Evolutionary conservation across 495 filamentous ascomycete species (phyloP).

Genomic region (Penicillium silybi): DNA sequence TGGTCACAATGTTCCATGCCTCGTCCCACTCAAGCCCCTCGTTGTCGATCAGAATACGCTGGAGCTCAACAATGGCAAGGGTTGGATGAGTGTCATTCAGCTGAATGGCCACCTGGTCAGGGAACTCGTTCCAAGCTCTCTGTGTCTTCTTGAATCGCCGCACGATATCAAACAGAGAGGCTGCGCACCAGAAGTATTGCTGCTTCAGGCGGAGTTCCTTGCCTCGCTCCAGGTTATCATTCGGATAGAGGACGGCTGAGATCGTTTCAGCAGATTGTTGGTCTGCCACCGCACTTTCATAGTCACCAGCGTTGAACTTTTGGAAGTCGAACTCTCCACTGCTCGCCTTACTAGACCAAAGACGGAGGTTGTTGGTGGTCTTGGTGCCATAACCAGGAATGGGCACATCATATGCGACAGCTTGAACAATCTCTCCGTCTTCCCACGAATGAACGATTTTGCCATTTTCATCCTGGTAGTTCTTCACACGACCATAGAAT

Average conservation of each 20-base stretch:
- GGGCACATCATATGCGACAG: constrained; percentile 92
- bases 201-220: constrained; percentile 98
- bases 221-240: constrained; percentile 93
- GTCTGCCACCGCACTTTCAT: constrained; percentile 93
- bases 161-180: constrained; percentile 92
- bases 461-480: constrained; percentile 68
- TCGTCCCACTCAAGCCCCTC: constrained; percentile 93
- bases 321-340: constrained; percentile 99
- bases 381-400: constrained; percentile 85
- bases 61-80: constrained; percentile 90
- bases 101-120: constrained; percentile 94
- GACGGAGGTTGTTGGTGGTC: constrained; percentile 92
- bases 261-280: constrained; percentile 97
- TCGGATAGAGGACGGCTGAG: constrained; percentile 94
- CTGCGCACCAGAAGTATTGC: constrained; percentile 99
- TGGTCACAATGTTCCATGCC: constrained; percentile 76
- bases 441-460: constrained; percentile 75
- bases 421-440: constrained; percentile 86
- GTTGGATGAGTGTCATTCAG: constrained; percentile 98
- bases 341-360: constrained; percentile 96
- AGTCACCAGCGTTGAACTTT: constrained; percentile 98
- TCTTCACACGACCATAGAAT: constrained; percentile 84
- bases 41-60: constrained; percentile 83
- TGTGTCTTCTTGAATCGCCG: constrained; percentile 96
- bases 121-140: constrained; percentile 84